A percentile compares a stretch with the other conserved stretches of the same genome.
Conservation (phyloP, 768 basidiomycete genomes). For the Royoungia palumana region DNA sequence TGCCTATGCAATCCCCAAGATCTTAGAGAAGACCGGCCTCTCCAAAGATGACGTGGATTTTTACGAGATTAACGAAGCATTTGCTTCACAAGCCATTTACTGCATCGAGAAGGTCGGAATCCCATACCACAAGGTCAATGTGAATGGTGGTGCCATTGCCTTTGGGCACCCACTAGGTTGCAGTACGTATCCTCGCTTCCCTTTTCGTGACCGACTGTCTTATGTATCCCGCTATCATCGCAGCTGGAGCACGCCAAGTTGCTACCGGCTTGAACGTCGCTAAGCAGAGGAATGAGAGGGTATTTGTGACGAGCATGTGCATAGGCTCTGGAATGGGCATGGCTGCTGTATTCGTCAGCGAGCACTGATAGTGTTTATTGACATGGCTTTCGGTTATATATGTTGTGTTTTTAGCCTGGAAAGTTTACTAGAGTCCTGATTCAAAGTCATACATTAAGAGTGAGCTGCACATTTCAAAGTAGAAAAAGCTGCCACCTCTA, state of each 20-base stretch:
- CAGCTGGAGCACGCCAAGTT: constrained; percentile 83
- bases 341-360: constrained; percentile 82
- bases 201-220: neutral
- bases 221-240: constrained; percentile 4
- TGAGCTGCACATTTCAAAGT: too few relatives aligned
- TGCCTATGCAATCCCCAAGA: constrained; percentile 79
- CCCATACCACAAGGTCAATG: constrained; percentile 76
- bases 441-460: too few relatives aligned
- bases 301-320: constrained; percentile 92
- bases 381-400: neutral
- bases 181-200: constrained; percentile 47
- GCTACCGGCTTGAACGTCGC: constrained; percentile 81
- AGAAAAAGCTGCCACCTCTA: too few relatives aligned
- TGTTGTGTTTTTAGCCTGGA: neutral
- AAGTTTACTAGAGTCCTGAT: neutral
- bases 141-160: constrained; percentile 86
- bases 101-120: constrained; percentile 66
- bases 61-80: constrained; percentile 91
- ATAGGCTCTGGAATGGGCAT: constrained; percentile 90
- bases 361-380: constrained; percentile 48
- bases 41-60: constrained; percentile 75
- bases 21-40: constrained; percentile 65
- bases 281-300: constrained; percentile 67
- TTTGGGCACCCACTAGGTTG: constrained; percentile 86
- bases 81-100: constrained; percentile 80